phyloP scores from a whole-genome alignment of 306 rosid genomes.

The Cucumis cinereus region DNA sequence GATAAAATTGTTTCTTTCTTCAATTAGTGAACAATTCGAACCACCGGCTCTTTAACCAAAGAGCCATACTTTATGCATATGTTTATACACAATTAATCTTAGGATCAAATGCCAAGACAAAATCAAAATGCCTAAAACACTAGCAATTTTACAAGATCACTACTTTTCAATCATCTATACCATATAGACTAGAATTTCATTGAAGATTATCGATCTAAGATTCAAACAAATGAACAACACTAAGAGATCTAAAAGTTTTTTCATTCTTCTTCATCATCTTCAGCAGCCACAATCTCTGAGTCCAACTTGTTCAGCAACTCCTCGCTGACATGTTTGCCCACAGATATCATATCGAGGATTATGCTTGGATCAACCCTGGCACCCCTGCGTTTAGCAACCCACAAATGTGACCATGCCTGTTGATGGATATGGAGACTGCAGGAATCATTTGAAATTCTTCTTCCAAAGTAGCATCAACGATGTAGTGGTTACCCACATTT shows the following conservation, averaged over 20 bases:
- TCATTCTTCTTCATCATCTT: conserved; percentile 44
- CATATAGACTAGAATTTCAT: neutral
- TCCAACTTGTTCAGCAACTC: conserved; percentile 55
- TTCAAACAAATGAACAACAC: neutral
- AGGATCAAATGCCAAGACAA: neutral
- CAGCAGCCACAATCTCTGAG: conserved; percentile 75
- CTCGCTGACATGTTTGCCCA: conserved; percentile 61
- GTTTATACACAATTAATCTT: neutral
- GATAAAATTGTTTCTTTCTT: no score
- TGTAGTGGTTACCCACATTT: conserved; percentile 78
- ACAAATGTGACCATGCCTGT: conserved; percentile 52
- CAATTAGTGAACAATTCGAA: no score
- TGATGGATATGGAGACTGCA: conserved; percentile 63
- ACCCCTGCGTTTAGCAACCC: conserved; percentile 79
- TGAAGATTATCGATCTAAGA: neutral
- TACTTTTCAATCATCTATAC: neutral
- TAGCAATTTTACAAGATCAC: neutral
- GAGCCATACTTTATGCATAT: neutral
- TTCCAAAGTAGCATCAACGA: conserved; percentile 74
- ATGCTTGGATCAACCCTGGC: conserved; percentile 69
- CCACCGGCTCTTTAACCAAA: no score
- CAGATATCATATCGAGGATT: conserved; percentile 77
- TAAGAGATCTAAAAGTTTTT: neutral
- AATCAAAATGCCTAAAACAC: neutral
- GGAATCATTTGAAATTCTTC: conserved; percentile 92